A percentile compares a stretch with the other conserved stretches of the same genome.
Evolutionary conservation across 2,329 filamentous ascomycete genomes (phyloP).

Genomic region (Aspergillus pseudoviridinutans): DNA sequence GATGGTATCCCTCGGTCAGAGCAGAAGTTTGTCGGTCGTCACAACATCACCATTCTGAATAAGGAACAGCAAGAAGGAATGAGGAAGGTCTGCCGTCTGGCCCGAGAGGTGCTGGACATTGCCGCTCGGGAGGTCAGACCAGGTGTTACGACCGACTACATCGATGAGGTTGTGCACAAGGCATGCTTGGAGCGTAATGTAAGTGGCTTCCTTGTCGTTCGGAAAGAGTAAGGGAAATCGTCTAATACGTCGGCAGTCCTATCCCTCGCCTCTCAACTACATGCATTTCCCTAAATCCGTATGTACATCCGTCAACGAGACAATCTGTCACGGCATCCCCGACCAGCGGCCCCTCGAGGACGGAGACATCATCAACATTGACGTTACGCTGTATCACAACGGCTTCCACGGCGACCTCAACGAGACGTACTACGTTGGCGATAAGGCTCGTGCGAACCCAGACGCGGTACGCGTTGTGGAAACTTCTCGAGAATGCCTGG

Average conservation of each 20-base stretch:
- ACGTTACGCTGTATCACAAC: constrained; percentile 88
- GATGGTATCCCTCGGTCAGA: constrained; percentile 71
- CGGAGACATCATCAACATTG: constrained; percentile 95
- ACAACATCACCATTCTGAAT: constrained; percentile 79
- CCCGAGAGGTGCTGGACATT: constrained; percentile 88
- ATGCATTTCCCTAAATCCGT: constrained; percentile 96
- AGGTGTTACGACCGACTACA: constrained; percentile 93
- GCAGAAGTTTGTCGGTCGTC: constrained; percentile 63
- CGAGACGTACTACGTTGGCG: constrained; percentile 97
- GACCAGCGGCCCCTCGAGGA: constrained; percentile 83
- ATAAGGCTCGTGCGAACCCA: constrained; percentile 76
- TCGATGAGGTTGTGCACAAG: constrained; percentile 92
- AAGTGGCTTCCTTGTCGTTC: constrained; percentile 35
- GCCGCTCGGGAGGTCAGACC: constrained; percentile 78
- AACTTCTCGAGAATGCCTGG: constrained; percentile 79
- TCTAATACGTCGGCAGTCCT: constrained; percentile 59
- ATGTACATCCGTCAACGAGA: constrained; percentile 93
- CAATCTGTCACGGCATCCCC: constrained; percentile 97
- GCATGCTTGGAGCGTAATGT: constrained; percentile 91
- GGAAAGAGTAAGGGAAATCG: background rate
- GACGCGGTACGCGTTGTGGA: constrained; percentile 90
- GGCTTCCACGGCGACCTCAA: constrained; percentile 97
- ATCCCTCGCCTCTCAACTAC: constrained; percentile 93
- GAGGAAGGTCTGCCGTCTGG: constrained; percentile 84
- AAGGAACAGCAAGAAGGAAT: constrained; percentile 79